phyloP scores from a whole-genome alignment of 2,329 filamentous ascomycete genomes.

The Raffaelea ambrosiae region DNA sequence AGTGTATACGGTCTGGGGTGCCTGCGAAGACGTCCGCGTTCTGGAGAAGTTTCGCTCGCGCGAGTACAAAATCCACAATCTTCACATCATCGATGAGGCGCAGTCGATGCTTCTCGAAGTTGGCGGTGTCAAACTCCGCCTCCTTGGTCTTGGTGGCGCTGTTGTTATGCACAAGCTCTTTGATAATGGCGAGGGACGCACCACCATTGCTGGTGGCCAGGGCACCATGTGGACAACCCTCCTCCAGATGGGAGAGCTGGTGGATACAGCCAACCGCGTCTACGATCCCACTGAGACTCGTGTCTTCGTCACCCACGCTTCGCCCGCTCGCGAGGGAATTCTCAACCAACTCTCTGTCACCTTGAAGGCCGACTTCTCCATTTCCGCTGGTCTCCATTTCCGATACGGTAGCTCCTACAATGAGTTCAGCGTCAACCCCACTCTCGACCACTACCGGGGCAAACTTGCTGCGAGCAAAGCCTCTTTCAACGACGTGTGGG shows the following conservation, averaged over 20 bases:
- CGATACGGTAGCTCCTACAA: conserved; percentile 99
- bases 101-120: conserved; percentile 92
- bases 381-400: conserved; percentile 96
- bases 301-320: conserved; percentile 93
- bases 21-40: conserved; percentile 95
- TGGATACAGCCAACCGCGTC: conserved; percentile 95
- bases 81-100: conserved; percentile 97
- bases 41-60: conserved; percentile 94
- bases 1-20: conserved; percentile 98
- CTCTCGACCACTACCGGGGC: conserved; percentile 93
- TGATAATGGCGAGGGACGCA: conserved; percentile 95
- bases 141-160: conserved; percentile 87
- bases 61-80: conserved; percentile 95
- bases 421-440: conserved; percentile 98
- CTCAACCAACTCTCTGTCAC: conserved; percentile 96
- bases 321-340: conserved; percentile 90
- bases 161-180: conserved; percentile 99
- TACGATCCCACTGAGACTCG: conserved; percentile 98
- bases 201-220: conserved; percentile 95
- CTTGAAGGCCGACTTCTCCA: conserved; percentile 94
- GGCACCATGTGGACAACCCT: conserved; percentile 99
- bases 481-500: conserved; percentile 98
- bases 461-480: conserved; percentile 97
- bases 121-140: conserved; percentile 88
- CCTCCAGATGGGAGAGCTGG: conserved; percentile 94